A percentile compares a stretch with the other conserved stretches of the same genome.
Conservation (phyloP, 305 asterid species). For the Fraxinus velutina region DNA sequence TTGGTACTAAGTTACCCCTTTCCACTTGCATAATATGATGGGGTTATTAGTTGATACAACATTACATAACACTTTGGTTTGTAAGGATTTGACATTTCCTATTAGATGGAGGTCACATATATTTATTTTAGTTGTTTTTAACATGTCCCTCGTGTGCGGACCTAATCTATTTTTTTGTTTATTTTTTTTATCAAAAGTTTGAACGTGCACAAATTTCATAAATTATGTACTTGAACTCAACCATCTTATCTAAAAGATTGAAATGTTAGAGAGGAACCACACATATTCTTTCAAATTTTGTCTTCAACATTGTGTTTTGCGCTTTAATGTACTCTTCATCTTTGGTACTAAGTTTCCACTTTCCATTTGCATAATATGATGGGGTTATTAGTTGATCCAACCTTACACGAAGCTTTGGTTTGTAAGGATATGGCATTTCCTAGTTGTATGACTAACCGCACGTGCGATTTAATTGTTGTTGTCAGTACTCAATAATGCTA, state of each 20-base stretch:
- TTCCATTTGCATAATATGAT: not conserved
- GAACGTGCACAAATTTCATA: not conserved
- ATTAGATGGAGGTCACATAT: not conserved
- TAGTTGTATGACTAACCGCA: not conserved
- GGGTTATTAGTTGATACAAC: not conserved
- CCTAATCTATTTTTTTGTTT: not conserved
- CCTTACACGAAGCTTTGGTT: not conserved
- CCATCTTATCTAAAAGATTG: not conserved
- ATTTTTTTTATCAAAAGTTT: not conserved
- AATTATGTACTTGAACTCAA: not conserved
- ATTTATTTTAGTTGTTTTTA: not conserved
- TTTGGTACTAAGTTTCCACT: not conserved
- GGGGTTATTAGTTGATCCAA: not conserved
- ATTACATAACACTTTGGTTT: not conserved
- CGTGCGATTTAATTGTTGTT: not conserved
- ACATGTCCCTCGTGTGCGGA: not conserved
- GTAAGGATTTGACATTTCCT: not conserved
- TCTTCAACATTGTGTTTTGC: not conserved
- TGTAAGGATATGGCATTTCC: not conserved
- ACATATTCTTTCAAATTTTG: not conserved
- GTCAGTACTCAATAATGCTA: not conserved
- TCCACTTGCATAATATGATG: not conserved
- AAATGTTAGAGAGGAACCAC: not conserved
- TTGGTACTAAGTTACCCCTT: not conserved
- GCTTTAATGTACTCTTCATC: not conserved